Conservation (phyloP, 352 stramenopile species). For the Phytophthora pistaciae region DNA sequence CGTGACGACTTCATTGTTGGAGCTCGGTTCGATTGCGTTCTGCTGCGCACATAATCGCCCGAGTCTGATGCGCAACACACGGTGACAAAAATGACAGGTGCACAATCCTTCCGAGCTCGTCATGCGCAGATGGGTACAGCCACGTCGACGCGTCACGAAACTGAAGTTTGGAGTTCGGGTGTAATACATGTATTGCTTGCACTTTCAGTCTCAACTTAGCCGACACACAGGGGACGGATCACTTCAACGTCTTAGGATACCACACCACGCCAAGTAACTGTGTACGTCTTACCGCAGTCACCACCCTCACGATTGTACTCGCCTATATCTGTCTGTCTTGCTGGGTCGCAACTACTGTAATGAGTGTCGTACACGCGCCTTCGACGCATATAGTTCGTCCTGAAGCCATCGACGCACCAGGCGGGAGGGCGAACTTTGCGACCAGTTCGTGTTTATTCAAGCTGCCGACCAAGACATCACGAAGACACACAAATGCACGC, state of each 20-base stretch:
- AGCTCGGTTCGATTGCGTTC: constrained; percentile 19
- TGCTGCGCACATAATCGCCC: not conserved
- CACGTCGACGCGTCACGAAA: constrained; percentile 28
- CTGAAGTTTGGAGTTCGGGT: constrained; percentile 15
- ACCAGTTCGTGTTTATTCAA: not conserved
- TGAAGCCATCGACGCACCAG: not conserved
- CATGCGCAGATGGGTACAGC: constrained; percentile 9
- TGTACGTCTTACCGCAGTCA: not conserved
- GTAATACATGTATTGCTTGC: not conserved
- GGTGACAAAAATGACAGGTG: constrained; percentile 32
- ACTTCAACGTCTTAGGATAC: constrained; percentile 3
- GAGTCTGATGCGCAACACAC: constrained; percentile 1
- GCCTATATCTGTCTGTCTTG: not conserved
- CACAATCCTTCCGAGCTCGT: constrained; percentile 28
- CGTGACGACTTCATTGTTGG: constrained; percentile 20
- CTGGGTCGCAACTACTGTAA: not conserved
- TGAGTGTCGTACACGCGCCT: not conserved
- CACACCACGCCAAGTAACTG: not conserved
- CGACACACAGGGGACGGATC: too few relatives aligned
- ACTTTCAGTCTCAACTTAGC: not conserved
- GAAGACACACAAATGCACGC: not conserved
- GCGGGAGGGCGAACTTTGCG: not conserved
- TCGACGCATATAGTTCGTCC: not conserved
- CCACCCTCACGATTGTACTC: not conserved
- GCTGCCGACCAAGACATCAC: not conserved